phyloP scores from a whole-genome alignment of 1,139 yeast species.

The Suzukiozyma palmioleophila region DNA sequence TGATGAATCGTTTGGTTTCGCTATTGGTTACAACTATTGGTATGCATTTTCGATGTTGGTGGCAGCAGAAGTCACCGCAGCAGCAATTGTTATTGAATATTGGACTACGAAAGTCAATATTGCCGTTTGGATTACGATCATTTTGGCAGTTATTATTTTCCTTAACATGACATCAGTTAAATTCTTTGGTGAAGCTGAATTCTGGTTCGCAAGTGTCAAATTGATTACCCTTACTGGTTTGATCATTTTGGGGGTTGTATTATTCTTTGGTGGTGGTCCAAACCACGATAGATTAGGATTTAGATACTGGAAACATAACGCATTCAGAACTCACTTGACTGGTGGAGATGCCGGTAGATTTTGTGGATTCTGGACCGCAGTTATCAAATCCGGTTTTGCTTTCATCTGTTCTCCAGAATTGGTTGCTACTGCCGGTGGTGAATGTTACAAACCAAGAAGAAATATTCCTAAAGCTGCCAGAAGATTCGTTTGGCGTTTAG shows the following conservation, averaged over 20 bases:
- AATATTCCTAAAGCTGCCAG: conserved; percentile 44
- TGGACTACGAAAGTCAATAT: conserved; percentile 51
- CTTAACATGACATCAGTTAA: conserved; percentile 44
- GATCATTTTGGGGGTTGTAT: conserved; percentile 39
- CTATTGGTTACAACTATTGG: conserved; percentile 47
- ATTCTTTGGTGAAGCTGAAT: conserved; percentile 63
- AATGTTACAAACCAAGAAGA: conserved; percentile 41
- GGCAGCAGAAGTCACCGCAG: conserved; percentile 50
- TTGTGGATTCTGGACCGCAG: conserved; percentile 37
- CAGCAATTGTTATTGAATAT: conserved; percentile 49
- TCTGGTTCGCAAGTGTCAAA: conserved; percentile 59
- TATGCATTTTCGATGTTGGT: conserved; percentile 47
- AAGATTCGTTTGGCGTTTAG: conserved; percentile 45
- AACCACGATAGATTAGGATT: conserved; percentile 56
- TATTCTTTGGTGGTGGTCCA: conserved; percentile 52
- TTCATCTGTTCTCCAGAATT: conserved; percentile 40
- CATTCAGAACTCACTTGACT: conserved; percentile 43
- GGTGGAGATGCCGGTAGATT: conserved; percentile 58
- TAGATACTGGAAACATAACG: conserved; percentile 62
- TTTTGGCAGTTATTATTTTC: conserved; percentile 32
- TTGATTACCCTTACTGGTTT: conserved; percentile 35
- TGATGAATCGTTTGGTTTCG: conserved; percentile 38
- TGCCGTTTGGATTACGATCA: conserved; percentile 55
- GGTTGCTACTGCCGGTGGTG: conserved; percentile 38
- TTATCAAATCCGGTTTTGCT: conserved; percentile 37